Evolutionary conservation across 2,329 filamentous ascomycete genomes (phyloP), one percentile per base, ranked within the genome.

Genomic region (Coniochaeta sp.): DNA sequence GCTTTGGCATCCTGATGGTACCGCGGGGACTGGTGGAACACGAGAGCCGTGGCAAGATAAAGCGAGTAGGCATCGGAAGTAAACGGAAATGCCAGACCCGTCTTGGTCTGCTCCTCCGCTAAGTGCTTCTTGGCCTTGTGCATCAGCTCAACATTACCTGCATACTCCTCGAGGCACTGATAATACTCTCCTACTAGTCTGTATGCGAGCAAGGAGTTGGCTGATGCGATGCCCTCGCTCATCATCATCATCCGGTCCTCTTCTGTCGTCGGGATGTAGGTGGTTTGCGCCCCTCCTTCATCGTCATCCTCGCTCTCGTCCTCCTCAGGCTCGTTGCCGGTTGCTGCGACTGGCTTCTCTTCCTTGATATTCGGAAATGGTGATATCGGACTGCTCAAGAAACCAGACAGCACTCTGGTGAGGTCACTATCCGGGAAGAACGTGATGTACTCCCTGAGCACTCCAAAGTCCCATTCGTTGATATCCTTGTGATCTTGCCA

Each of bases 351-450:
- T 54, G 61, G 57, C 57, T 55, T 62, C 26, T 65, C 63, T 40
- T 65, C 66, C 42, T 66, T 63, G 30, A 56, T 56, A 9, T n/a
- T 34, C 55, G 88, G 88, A 66, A 95, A 97, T 1, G 92, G 91
- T 1, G 92, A 97, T 44, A 96, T 81, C 55, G 88, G 86, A 70
- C 92, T 96, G 4, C 85, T 88, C 62, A 99, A 75, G 71, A 89
- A 99, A 0, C 88, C 92, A 50, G 86, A 88, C 57, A 99, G 79
- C 38, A 96, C 85, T 67, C 92, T 92, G 58, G 87, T 87, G 8
- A 98, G 80, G 32, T 95, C 93, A 61, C 87, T 87, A 3, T 91
- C 87, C 0, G 93, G 91, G 66, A 99, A 99, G 66, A 95, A 87
- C 3, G 81, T 78, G 63, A 91, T 89, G 69, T 93, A 99, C 65